A percentile compares a stretch with the other conserved stretches of the same genome.
phyloP scores from a whole-genome alignment of 495 filamentous ascomycete species.

The Penicillium robsamsonii region DNA sequence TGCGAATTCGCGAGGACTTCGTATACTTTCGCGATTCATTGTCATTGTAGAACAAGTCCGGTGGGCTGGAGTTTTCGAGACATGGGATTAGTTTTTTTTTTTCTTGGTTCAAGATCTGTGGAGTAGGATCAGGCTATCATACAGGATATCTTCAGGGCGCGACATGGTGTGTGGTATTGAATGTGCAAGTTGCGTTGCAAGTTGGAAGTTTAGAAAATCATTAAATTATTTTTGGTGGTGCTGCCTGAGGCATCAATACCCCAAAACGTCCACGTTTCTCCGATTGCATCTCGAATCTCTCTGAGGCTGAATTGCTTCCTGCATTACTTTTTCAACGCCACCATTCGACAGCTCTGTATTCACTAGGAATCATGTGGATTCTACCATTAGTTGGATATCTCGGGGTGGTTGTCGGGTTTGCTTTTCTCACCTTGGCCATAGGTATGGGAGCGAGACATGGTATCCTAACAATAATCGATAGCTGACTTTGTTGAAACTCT shows the following conservation, averaged over 20 bases:
- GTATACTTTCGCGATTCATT: slow-evolving; percentile 94
- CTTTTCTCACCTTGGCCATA: slow-evolving; percentile 89
- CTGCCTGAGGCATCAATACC: slow-evolving; percentile 29
- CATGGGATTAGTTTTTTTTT: slow-evolving; percentile 3
- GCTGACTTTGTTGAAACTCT: slow-evolving; percentile 14
- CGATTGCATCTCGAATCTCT: slow-evolving; percentile 2
- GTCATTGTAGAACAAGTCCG: slow-evolving; percentile 97
- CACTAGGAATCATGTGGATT: slow-evolving; percentile 71
- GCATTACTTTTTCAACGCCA: not conserved
- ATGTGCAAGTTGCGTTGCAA: slow-evolving; percentile 4
- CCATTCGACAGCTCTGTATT: not conserved
- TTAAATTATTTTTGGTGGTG: slow-evolving; percentile 18
- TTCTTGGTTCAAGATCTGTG: not conserved
- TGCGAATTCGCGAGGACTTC: slow-evolving; percentile 91
- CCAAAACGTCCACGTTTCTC: slow-evolving; percentile 18
- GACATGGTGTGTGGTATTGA: slow-evolving; percentile 65
- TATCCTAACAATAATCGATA: slow-evolving; percentile 7
- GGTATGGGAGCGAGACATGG: slow-evolving; percentile 51
- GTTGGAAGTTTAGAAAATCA: slow-evolving; percentile 7
- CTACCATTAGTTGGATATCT: slow-evolving; percentile 85
- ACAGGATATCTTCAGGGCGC: slow-evolving; percentile 92
- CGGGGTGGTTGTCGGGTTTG: slow-evolving; percentile 83
- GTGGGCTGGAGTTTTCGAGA: slow-evolving; percentile 55
- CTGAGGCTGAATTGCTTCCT: not conserved
- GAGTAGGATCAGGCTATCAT: slow-evolving; percentile 23